Evolutionary conservation across 345 rosid species (phyloP).

Genomic region (Boechera retrofracta): DNA sequence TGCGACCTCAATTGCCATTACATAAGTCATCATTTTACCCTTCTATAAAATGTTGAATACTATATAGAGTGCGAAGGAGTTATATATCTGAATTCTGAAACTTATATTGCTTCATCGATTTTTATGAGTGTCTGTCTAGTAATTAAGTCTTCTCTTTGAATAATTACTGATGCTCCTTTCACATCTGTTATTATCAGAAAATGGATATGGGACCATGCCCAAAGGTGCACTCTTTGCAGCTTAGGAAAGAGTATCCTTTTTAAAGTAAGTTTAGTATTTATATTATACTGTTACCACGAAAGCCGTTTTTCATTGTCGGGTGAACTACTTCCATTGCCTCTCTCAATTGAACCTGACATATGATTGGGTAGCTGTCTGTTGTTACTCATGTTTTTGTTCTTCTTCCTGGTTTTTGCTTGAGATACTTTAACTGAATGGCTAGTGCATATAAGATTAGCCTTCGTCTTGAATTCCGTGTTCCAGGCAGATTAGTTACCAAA

Average conservation of each 20-base stretch:
- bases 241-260: slow-evolving; percentile 89
- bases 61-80: background rate
- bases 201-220: slow-evolving; percentile 99
- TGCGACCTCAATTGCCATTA: background rate
- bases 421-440: background rate
- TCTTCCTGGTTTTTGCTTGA: background rate
- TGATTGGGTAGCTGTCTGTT: background rate
- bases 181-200: slow-evolving; percentile 58
- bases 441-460: background rate
- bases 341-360: background rate
- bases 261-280: background rate
- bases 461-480: background rate
- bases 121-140: background rate
- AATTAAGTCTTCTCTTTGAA: background rate
- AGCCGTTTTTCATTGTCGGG: background rate
- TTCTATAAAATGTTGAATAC: background rate
- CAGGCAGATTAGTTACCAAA: slow-evolving; percentile 1
- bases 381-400: background rate
- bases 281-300: slow-evolving; percentile 3
- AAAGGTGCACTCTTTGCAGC: slow-evolving; percentile 89
- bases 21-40: background rate
- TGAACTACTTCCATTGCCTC: slow-evolving; percentile 1
- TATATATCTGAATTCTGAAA: background rate
- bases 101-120: background rate
- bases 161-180: slow-evolving; percentile 4